Conservation (phyloP, 495 filamentous ascomycete genomes). For the Penicillium steckii region DNA sequence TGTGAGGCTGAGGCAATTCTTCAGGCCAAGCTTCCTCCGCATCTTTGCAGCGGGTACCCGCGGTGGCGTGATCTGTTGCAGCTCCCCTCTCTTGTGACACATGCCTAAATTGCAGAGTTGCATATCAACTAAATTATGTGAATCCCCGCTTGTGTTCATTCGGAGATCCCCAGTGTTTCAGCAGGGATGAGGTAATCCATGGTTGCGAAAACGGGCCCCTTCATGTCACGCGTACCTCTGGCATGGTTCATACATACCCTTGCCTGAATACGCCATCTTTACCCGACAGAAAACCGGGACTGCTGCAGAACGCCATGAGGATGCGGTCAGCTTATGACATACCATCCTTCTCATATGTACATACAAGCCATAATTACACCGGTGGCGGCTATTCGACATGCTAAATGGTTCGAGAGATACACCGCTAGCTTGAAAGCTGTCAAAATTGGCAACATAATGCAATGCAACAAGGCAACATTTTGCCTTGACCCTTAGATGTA, state of each 20-base stretch:
- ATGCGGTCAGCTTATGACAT: slow-evolving; percentile 9
- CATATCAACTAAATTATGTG: slow-evolving; percentile 5
- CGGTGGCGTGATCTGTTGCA: slow-evolving; percentile 15
- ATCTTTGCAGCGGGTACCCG: slow-evolving; percentile 6
- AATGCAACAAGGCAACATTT: neutral
- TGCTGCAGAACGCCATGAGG: slow-evolving; percentile 8
- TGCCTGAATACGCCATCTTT: neutral
- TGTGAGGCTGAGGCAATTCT: slow-evolving; percentile 6
- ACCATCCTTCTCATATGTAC: neutral
- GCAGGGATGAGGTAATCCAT: neutral
- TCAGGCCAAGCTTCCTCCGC: slow-evolving; percentile 12
- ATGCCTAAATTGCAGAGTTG: slow-evolving; percentile 16
- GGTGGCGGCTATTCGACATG: slow-evolving; percentile 9
- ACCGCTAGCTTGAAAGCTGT: slow-evolving; percentile 3
- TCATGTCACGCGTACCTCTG: slow-evolving; percentile 1
- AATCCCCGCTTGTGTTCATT: neutral
- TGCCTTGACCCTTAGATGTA: slow-evolving; percentile 5
- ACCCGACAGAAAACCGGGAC: slow-evolving; percentile 6
- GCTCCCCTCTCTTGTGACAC: slow-evolving; percentile 11
- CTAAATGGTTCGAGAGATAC: neutral
- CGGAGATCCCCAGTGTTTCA: neutral
- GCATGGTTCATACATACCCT: neutral
- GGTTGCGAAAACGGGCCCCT: neutral
- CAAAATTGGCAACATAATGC: slow-evolving; percentile 13
- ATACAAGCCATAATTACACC: slow-evolving; percentile 6